Evolutionary conservation across 2,329 filamentous ascomycete genomes (phyloP).

Genomic region (Tolypocladium album): DNA sequence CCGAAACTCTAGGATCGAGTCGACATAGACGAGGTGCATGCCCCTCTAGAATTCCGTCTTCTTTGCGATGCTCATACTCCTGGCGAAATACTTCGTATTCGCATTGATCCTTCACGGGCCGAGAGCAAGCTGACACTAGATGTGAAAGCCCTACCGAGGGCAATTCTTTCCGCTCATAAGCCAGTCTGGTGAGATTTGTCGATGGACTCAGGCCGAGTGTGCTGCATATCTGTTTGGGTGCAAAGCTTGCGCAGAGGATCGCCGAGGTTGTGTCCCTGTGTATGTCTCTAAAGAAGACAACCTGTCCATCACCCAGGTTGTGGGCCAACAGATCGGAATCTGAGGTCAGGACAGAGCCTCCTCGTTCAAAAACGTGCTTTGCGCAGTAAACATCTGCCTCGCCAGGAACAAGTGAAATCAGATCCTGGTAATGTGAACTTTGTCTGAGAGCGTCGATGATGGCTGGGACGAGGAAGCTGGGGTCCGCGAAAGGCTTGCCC

Average conservation of each 20-base stretch:
- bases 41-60: neutral
- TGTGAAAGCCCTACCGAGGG: conserved; percentile 17
- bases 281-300: conserved; percentile 61
- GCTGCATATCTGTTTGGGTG: conserved; percentile 25
- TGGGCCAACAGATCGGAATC: conserved; percentile 81
- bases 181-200: conserved; percentile 19
- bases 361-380: conserved; percentile 40
- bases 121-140: conserved; percentile 15
- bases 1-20: conserved; percentile 28
- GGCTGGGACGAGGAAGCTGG: conserved; percentile 68
- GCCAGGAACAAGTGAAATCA: conserved; percentile 57
- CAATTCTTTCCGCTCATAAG: conserved; percentile 21
- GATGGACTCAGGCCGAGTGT: conserved; percentile 27
- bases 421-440: conserved; percentile 27
- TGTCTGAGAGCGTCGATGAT: conserved; percentile 58
- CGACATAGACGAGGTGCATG: conserved; percentile 6
- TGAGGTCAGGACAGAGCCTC: conserved; percentile 58
- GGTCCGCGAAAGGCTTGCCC: conserved; percentile 29
- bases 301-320: conserved; percentile 53
- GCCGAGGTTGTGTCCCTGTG: conserved; percentile 20
- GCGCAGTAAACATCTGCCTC: conserved; percentile 83
- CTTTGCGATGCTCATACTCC: conserved; percentile 18
- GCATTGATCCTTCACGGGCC: conserved; percentile 7
- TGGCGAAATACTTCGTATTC: conserved; percentile 18
- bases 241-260: conserved; percentile 16